These are phyloP conservation scores for Colletotrichum caudatum DNA, from an alignment of 2,329 filamentous ascomycete species.

Conservation along the genomic window DNA sequence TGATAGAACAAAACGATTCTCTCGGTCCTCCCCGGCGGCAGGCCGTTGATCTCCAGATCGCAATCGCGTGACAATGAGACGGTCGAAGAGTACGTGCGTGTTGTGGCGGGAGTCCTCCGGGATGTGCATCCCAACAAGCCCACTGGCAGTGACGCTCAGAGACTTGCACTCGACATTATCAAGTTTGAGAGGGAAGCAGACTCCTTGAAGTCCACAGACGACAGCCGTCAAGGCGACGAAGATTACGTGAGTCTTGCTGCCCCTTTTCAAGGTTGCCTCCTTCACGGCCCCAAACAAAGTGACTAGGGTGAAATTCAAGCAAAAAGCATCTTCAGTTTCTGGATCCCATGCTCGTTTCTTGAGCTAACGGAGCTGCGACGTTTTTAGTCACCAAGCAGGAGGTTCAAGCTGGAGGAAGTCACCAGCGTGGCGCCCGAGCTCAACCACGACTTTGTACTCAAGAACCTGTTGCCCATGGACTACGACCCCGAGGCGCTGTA, in stretches of 20 bases:
- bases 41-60: conserved; percentile 4
- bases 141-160: conserved; percentile 1
- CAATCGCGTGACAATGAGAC: conserved; percentile 12
- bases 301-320: too few relatives aligned
- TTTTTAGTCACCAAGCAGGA: conserved; percentile 37
- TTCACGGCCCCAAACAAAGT: background rate
- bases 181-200: conserved; percentile 24
- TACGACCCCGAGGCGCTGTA: conserved; percentile 50
- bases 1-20: conserved; percentile 62
- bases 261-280: background rate
- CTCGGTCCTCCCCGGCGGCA: conserved; percentile 18
- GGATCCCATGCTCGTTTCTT: too few relatives aligned
- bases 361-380: background rate
- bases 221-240: conserved; percentile 57
- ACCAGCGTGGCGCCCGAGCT: conserved; percentile 67
- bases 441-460: conserved; percentile 64
- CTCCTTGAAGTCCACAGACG: conserved; percentile 10
- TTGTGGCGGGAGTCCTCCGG: conserved; percentile 20
- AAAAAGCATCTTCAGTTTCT: background rate
- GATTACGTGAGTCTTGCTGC: conserved; percentile 37
- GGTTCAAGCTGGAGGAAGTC: conserved; percentile 60
- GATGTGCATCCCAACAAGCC: conserved; percentile 33
- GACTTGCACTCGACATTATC: conserved; percentile 5
- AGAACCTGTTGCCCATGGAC: conserved; percentile 62
- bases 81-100: conserved; percentile 8